A percentile compares a stretch with the other conserved stretches of the same genome.
These are phyloP conservation scores for Botryotinia globosa DNA, from an alignment of 2,329 filamentous ascomycete genomes.

Conservation along the genomic window DNA sequence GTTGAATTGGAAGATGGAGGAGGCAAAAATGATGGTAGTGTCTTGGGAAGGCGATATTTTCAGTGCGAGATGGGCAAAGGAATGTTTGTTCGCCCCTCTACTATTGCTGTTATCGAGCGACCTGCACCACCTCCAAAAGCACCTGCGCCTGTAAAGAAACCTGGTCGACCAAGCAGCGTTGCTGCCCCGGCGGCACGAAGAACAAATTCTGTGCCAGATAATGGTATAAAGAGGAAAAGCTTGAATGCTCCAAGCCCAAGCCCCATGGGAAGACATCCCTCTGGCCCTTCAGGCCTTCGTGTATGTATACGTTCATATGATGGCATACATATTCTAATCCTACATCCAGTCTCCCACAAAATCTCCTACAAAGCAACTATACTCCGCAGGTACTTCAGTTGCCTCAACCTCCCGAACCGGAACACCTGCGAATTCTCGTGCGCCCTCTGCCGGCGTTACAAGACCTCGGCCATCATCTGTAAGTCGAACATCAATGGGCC, in stretches of 20 bases:
- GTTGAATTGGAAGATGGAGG: constrained; percentile 78
- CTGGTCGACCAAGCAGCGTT: constrained; percentile 47
- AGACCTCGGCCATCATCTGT: constrained; percentile 56
- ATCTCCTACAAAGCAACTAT: constrained; percentile 73
- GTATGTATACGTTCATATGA: constrained; percentile 42
- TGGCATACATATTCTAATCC: constrained; percentile 28
- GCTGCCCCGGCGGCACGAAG: constrained; percentile 39
- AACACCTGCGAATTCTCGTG: constrained; percentile 57
- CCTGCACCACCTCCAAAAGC: constrained; percentile 42
- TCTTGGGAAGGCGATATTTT: constrained; percentile 86
- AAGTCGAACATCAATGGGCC: constrained; percentile 65
- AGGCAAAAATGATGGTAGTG: constrained; percentile 92
- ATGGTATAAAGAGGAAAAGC: constrained; percentile 63
- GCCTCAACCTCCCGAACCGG: constrained; percentile 59
- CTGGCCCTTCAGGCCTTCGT: constrained; percentile 54
- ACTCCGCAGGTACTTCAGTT: constrained; percentile 51
- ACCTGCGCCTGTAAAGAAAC: constrained; percentile 38
- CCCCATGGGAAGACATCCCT: constrained; percentile 59
- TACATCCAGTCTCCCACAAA: constrained; percentile 66
- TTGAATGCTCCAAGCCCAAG: constrained; percentile 71
- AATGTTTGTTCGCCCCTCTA: constrained; percentile 81
- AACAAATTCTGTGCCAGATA: constrained; percentile 49
- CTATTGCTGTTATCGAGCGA: constrained; percentile 59
- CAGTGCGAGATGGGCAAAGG: constrained; percentile 71
- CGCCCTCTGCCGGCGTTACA: constrained; percentile 40